These are phyloP conservation scores for Coemansia pectinata DNA, from an alignment of 192 early-diverging fungal species.

Conservation along the genomic window DNA sequence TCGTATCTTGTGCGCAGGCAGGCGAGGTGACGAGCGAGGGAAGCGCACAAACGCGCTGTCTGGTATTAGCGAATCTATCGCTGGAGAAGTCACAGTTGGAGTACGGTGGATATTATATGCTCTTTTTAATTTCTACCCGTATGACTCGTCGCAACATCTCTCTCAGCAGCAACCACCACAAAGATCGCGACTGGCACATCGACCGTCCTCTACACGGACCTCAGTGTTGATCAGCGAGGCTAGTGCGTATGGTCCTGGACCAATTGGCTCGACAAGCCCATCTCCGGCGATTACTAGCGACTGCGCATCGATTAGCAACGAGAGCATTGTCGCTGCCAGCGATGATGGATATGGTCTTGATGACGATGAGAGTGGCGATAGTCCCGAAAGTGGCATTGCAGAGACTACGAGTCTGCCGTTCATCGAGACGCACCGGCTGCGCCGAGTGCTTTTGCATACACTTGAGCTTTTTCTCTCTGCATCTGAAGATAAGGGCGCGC, in stretches of 20 bases:
- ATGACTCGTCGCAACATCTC: constrained; percentile 45
- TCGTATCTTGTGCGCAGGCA: constrained; percentile 22
- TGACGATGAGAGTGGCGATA: constrained; percentile 1
- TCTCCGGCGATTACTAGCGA: neutral
- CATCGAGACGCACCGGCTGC: constrained; percentile 26
- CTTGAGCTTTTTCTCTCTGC: constrained; percentile 42
- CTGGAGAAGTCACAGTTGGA: constrained; percentile 16
- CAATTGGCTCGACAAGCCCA: neutral
- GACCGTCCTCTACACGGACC: constrained; percentile 13
- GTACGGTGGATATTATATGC: constrained; percentile 42
- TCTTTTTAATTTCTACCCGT: constrained; percentile 42
- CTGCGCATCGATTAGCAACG: neutral
- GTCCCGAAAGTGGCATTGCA: constrained; percentile 7
- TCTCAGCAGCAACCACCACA: constrained; percentile 25
- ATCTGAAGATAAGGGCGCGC: constrained; percentile 13
- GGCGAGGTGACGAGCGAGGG: constrained; percentile 24
- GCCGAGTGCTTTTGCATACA: constrained; percentile 27
- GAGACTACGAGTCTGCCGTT: constrained; percentile 22
- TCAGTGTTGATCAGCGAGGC: constrained; percentile 8
- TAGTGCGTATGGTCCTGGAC: neutral
- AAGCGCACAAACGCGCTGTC: constrained; percentile 33
- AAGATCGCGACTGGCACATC: neutral
- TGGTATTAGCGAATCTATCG: constrained; percentile 13
- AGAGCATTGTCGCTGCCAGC: neutral
- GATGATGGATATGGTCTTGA: constrained; percentile 9